Percentiles rank a stretch among this genome's conserved stretches.
Evolutionary conservation across 176 grass and related monocot species (phyloP).

Genomic region (Otatea glauca): DNA sequence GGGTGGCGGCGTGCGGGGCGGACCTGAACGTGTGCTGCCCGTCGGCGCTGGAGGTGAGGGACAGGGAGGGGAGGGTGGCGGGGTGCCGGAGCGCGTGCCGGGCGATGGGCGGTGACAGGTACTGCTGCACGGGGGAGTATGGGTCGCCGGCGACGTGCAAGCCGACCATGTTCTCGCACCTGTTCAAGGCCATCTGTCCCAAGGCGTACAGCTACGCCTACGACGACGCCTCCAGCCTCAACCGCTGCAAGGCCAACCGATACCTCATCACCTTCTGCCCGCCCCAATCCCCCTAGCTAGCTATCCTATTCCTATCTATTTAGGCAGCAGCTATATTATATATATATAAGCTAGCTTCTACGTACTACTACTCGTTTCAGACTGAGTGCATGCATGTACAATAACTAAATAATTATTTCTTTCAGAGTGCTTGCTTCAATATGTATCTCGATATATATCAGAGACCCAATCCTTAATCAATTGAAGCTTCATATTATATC

Average conservation of each 20-base stretch:
- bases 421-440: too few relatives aligned
- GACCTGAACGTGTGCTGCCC: slow-evolving; percentile 89
- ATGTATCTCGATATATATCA: too few relatives aligned
- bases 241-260: slow-evolving; percentile 75
- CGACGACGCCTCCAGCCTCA: slow-evolving; percentile 71
- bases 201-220: slow-evolving; percentile 85
- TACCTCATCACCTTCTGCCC: slow-evolving; percentile 98
- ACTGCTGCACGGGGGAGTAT: slow-evolving; percentile 86
- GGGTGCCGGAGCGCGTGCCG: slow-evolving; percentile 81
- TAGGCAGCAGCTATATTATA: too few relatives aligned
- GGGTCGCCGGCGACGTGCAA: slow-evolving; percentile 60
- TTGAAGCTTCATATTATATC: not conserved
- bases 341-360: too few relatives aligned
- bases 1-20: slow-evolving; percentile 62
- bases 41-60: slow-evolving; percentile 68
- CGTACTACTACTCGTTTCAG: too few relatives aligned
- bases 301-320: not conserved
- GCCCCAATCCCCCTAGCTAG: not conserved
- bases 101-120: slow-evolving; percentile 66
- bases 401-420: too few relatives aligned
- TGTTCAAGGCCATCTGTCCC: slow-evolving; percentile 95
- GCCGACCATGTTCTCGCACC: slow-evolving; percentile 73
- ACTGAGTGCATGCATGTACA: too few relatives aligned
- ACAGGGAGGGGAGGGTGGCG: slow-evolving; percentile 58
- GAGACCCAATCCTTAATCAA: not conserved